Evolutionary conservation across 208 protist species (phyloP), one percentile per base, ranked within the genome.

Genomic region (Strigomonas culicis): DNA sequence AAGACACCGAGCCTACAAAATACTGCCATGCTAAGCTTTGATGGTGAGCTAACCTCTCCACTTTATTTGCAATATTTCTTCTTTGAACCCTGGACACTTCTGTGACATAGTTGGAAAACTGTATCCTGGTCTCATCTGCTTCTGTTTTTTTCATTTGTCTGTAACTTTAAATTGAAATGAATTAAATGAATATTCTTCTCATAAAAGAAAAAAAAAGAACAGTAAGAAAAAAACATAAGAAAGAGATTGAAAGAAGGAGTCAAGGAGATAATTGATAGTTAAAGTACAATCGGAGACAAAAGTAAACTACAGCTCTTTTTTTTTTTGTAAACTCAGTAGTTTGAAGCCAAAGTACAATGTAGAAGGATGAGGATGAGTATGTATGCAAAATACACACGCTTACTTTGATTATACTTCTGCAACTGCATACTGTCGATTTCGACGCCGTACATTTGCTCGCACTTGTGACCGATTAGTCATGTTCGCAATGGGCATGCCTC

Each of bases 1-100:
- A 81, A 1, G 66, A 62, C 0, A 92, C 51, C 53, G 86, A 94
- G 0, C 90, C 88, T 2, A 88, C 27, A 68, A 96, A 94, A 67
- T 96, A 96, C n/a, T 93, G 74, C 84, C 79, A 94, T 4, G 69
- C 58, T 27, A 59, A 63, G 27, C 72, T 68, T 63, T 96, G 82
- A 31, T 94, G 88, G 25, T 66, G 51, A 13, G 86, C 85, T 1
- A 94, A 68, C 44, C 79, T 66, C 56, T 94, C 87, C 39, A 96
- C 69, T 7, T 86, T 73, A 62, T 90, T 79, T 2, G 86, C 79
- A 28, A 96, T 62, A 62, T 86, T 72, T 59, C 84, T 71, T 1
- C 90, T 73, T 62, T 96, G 88, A 3, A 85, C 65, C 36, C 71
- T 67, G 10, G 79, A 84, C 56, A 96, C 92, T 47, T 96, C 90